A percentile compares a stretch with the other conserved stretches of the same genome.
phyloP scores from a whole-genome alignment of 2,329 filamentous ascomycete species.

The Fusarium sp. region DNA sequence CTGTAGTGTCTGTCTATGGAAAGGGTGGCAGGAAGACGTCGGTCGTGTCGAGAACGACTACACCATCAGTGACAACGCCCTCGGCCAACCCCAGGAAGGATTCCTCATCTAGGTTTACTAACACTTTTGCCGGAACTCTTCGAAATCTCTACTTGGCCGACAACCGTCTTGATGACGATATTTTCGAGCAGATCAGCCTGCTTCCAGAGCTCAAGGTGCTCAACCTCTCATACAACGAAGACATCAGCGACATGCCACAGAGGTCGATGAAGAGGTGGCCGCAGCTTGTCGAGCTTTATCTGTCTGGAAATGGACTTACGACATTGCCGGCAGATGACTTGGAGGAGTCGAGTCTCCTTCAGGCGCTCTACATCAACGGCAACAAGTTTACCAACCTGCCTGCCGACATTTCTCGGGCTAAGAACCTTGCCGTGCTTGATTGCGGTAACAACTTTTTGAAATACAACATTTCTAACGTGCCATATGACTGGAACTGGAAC shows the following conservation, averaged over 20 bases:
- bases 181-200: slow-evolving; percentile 89
- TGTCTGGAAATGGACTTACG: slow-evolving; percentile 94
- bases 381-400: slow-evolving; percentile 98
- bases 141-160: slow-evolving; percentile 89
- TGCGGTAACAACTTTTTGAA: slow-evolving; percentile 95
- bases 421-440: slow-evolving; percentile 90
- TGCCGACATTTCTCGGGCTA: slow-evolving; percentile 93
- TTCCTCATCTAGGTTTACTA: slow-evolving; percentile 82
- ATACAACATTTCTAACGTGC: slow-evolving; percentile 99
- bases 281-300: slow-evolving; percentile 88
- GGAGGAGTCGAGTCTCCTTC: slow-evolving; percentile 87
- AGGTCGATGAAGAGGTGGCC: slow-evolving; percentile 90
- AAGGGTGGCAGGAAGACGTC: slow-evolving; percentile 88
- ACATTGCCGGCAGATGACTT: slow-evolving; percentile 93
- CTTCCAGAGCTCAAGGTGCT: slow-evolving; percentile 86
- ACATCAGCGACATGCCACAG: slow-evolving; percentile 88
- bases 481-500: slow-evolving; percentile 99
- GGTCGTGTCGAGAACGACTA: slow-evolving; percentile 74
- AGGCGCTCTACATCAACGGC: slow-evolving; percentile 93
- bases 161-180: slow-evolving; percentile 92
- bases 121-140: slow-evolving; percentile 89
- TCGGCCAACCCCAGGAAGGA: slow-evolving; percentile 78
- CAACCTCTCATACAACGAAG: slow-evolving; percentile 93
- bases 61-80: slow-evolving; percentile 60
- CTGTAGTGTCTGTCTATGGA: slow-evolving; percentile 82